Evolutionary conservation across 31 red algal genomes (phyloP).

Genomic region (Bonnemaisonia californica): DNA sequence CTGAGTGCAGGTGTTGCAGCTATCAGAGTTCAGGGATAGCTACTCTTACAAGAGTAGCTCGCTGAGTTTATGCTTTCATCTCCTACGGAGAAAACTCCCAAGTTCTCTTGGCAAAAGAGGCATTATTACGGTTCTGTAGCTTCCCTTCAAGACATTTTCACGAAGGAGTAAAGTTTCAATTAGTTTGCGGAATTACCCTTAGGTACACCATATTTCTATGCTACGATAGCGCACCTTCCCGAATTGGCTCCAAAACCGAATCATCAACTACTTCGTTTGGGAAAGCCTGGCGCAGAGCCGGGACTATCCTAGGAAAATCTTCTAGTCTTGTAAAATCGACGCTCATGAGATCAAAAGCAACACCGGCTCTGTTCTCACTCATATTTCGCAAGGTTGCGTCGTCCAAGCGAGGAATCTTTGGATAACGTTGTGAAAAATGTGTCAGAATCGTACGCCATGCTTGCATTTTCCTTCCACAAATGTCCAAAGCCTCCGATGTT

Average conservation of each 20-base stretch:
- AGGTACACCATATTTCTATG: too few species aligned
- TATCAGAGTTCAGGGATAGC: too few species aligned
- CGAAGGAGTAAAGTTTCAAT: too few species aligned
- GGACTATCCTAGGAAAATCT: slow-evolving; percentile 52
- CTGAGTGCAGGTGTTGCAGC: too few species aligned
- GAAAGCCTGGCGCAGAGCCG: slow-evolving; percentile 45
- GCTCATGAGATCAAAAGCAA: slow-evolving; percentile 89
- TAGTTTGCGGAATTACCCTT: slow-evolving; percentile 11
- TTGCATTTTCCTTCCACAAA: slow-evolving; percentile 74
- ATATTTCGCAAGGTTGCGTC: slow-evolving; percentile 38
- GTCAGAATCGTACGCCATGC: slow-evolving; percentile 87
- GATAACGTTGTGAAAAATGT: slow-evolving; percentile 98
- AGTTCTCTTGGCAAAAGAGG: too few species aligned
- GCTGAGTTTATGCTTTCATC: too few species aligned
- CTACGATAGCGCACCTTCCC: too few species aligned
- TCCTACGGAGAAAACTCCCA: too few species aligned
- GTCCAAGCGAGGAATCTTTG: slow-evolving; percentile 72
- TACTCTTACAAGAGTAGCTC: too few species aligned
- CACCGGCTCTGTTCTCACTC: slow-evolving; percentile 28
- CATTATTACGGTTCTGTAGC: too few species aligned
- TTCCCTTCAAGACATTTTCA: too few species aligned
- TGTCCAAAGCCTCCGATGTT: slow-evolving; percentile 72
- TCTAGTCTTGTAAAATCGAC: slow-evolving; percentile 78
- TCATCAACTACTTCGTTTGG: slow-evolving; percentile 31
- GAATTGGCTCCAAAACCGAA: background rate